Evolutionary conservation across 225 moss, liverwort and hornwort species (phyloP), one percentile per base, ranked within the genome.

Genomic region (Sphagnum contortum): DNA sequence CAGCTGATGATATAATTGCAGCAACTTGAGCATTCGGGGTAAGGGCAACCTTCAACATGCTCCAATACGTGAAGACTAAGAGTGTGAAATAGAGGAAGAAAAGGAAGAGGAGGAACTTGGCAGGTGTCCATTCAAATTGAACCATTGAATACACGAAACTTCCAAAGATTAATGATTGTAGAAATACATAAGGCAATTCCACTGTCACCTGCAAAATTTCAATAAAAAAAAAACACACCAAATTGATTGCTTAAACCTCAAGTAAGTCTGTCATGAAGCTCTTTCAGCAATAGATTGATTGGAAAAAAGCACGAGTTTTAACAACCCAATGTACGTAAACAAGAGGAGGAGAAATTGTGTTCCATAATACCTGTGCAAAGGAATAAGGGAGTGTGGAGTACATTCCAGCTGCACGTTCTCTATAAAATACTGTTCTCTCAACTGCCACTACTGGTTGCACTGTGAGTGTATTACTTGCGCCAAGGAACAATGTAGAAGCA

Each of bases 381-480:
- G 90, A 83, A 69, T 90, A 93, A 0, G 92, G 90, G 12, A 93
- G 83, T 0, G 92, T 78, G 57, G 92, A 90, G 68, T 93, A 93
- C 90, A 93, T 88, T 75, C 90, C 92, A 45, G 92, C 92, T 11
- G 90, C 92, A 50, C 88, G 88, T 49, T 90, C 92, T 57, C 92
- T 78, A 60, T 93, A 93, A 66, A 80, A 93, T 47, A 90, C 92
- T 45, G 74, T 88, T 59, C 92, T 83, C 59, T 93, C 92, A 6
- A 90, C 88, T 5, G 88, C 77, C 47, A 93, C 92, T 11, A 93
- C 88, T 55, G 90, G 92, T 71, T 93, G 90, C 3, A 88, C 92
- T 48, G 88, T 86, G 0, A 86, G 82, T 49, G 88, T 86, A 62
- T 93, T 93, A 63, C 88, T 93, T 47, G 90, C 86, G 44, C 92